Base-by-base conservation (phyloP, 176 grass and related monocot species). In the Juncus inflexus region DNA sequence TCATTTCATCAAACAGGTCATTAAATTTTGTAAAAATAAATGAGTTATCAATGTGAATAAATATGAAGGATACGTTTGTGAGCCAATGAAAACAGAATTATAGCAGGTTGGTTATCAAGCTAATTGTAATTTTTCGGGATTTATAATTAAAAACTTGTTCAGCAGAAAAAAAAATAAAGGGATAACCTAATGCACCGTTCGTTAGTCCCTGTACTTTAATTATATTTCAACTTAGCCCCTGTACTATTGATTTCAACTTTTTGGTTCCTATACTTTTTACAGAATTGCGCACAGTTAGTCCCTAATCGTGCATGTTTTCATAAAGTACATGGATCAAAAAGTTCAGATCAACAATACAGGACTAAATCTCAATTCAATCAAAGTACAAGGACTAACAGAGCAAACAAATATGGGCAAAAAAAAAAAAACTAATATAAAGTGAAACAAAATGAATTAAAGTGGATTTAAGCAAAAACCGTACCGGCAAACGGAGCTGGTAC, bases 401-500 rank as follows among this genome's bases (percentile, higher is more conserved):
- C 11, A 54, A 35, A 68, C 15, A 15, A 53, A 51, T 67, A 67
- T 8, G 49, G 12, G 49, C 9, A 52, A 8, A 52, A 12, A 52
- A 8, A 52, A 12, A 51, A 12, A 19, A 37, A 56, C 40, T 12
- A 63, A 12, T 28, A 52, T 13, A 12, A 35, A 19, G 50, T 61
- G 4, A 62, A 64, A 49, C 7, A 78, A 14, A 19, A 66, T 28
- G 1, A 28, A 28, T 28, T 28, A 47, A 47, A 47, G 43, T 47
- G 43, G 9, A 47, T 50, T 36, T 0, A 3, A 28, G 9, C 9
- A 5, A 77, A 61, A 64, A 12, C 9, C 35, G 45, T 4, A 91
- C 85, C 80, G 81, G 85, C 94, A 97, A 54, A 97, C 79, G 12
- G 85, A 53, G 64, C 85, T 91, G 61, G 94, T 97, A 55, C 94